Conservation (phyloP, 352 stramenopile genomes). For the Phytophthora fragariae region DNA sequence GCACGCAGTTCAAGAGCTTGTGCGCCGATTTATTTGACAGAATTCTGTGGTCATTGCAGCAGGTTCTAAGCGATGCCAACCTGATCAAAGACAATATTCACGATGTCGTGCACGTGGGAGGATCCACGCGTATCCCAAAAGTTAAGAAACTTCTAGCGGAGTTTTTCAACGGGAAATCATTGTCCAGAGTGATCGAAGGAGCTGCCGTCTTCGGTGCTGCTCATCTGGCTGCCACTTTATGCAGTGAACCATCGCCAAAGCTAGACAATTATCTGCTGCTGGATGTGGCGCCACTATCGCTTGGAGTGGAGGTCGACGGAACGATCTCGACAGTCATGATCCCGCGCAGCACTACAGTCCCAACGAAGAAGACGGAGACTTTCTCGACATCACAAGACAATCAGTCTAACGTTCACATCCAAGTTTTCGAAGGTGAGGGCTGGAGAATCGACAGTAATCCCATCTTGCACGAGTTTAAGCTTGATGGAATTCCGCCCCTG, state of each 20-base stretch:
- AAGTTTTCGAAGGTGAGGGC: background rate
- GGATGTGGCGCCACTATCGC: background rate
- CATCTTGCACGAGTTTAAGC: background rate
- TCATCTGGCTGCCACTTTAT: background rate
- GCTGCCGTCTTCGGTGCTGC: background rate
- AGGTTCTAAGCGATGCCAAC: slow-evolving; percentile 2
- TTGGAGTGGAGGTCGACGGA: background rate
- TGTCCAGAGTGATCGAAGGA: background rate
- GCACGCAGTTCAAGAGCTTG: background rate
- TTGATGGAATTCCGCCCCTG: background rate
- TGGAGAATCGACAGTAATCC: background rate
- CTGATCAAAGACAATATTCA: background rate
- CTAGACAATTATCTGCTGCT: background rate
- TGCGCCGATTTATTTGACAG: background rate
- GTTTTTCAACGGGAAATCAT: background rate
- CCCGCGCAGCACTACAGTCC: background rate
- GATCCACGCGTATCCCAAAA: background rate
- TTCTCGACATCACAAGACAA: background rate
- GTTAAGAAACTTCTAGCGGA: background rate
- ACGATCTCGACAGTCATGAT: background rate
- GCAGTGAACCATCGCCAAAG: background rate
- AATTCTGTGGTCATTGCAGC: background rate
- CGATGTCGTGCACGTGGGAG: background rate
- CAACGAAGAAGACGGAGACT: background rate
- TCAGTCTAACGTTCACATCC: background rate